Conservation (phyloP, 2,329 filamentous ascomycete genomes). For the Monosporascus cannonballus region DNA sequence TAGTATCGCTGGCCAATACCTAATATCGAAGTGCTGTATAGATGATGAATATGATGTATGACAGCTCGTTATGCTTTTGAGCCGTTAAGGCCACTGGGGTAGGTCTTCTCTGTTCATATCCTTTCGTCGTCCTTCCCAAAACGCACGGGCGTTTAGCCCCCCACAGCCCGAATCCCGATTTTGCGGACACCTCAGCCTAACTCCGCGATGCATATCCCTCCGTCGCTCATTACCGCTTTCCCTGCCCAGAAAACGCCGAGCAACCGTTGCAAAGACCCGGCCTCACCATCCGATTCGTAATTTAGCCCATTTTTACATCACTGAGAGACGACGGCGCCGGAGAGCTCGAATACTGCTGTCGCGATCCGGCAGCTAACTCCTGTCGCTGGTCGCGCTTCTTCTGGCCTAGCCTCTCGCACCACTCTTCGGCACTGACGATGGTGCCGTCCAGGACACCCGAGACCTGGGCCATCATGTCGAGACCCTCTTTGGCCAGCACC, state of each 20-base stretch:
- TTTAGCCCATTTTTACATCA: slow-evolving; percentile 3
- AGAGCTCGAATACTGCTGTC: neutral
- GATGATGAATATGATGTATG: too few species aligned
- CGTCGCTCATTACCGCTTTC: neutral
- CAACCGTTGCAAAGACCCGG: neutral
- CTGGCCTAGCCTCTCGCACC: slow-evolving; percentile 73
- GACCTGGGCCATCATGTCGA: slow-evolving; percentile 93
- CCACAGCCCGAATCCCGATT: too few species aligned
- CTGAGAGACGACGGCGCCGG: neutral
- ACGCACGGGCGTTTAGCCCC: too few species aligned
- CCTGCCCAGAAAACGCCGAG: neutral
- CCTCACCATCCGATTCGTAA: neutral
- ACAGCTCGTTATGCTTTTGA: too few species aligned
- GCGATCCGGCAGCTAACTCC: slow-evolving; percentile 13
- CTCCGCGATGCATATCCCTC: neutral
- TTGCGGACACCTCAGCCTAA: too few species aligned
- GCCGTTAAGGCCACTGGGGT: too few species aligned
- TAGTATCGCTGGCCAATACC: too few species aligned
- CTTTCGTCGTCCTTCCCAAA: too few species aligned
- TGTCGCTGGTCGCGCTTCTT: slow-evolving; percentile 28
- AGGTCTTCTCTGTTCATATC: too few species aligned
- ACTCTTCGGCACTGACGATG: slow-evolving; percentile 82
- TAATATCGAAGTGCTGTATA: too few species aligned
- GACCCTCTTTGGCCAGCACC: slow-evolving; percentile 78
- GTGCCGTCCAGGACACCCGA: slow-evolving; percentile 84